Base-by-base conservation (phyloP, 2,329 filamentous ascomycete species). In the Blastomyces parvus region DNA sequence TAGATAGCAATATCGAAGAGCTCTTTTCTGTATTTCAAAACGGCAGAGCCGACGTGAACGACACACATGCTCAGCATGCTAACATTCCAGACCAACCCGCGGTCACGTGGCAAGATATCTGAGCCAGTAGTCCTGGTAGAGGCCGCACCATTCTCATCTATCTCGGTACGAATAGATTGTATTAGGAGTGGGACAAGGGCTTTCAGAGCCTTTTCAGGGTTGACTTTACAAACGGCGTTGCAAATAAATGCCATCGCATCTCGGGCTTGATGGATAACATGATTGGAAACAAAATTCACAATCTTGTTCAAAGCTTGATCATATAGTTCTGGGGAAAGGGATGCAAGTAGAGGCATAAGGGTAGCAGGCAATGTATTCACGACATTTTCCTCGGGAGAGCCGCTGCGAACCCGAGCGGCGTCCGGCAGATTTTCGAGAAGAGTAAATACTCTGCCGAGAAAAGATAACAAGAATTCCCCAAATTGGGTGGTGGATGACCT, bases 211-310 rank as follows among this genome's bases (percentile, higher is more conserved):
- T 97, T 97, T 73, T 93, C 87, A 0, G 95, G 92, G 69, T 95
- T 90, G 68, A 96, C 91, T 77, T 97, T 97, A 82, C 94, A 96
- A 30, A 99, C 82, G 0, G 91, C 90, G 75, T 97, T 97, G 77
- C 93, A 90, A 62, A 97, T 97, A 83, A 96, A 99, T 0, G 95
- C 94, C 89, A 99, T 97, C 8, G 94, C 93, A 80, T 99, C 94
- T 67, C 93, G 83, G 61, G 94, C 93, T 76, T 97, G 94, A 70
- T 99, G 92, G 22, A 99, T 93, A 59, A 99, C 94, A 77, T 97
- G 94, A 66, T 90, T 90, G 1, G 89, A 88, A 33, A 97, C 89
- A 74, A 99, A 99, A 40, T 90, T 86, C 2, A 91, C 89, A 69
- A 99, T 86, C 80, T 97, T 97, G 65, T 96, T 89, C 60, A 99